Conservation (phyloP, 1,284 basidiomycete species). For the Irpex lacteus region DNA sequence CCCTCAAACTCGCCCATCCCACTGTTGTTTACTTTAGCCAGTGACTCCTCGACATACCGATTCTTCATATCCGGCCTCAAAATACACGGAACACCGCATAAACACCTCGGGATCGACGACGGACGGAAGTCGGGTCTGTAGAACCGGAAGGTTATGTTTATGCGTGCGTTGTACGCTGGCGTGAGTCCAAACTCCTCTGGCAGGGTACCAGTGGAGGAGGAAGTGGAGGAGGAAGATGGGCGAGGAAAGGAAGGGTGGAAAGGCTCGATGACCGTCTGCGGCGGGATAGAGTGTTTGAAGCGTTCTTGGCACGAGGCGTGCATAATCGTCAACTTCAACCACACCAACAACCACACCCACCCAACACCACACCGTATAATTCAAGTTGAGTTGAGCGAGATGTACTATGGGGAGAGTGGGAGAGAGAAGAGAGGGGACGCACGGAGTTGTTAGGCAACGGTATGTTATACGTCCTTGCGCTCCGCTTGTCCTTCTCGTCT, state of each 20-base stretch:
- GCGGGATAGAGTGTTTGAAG: conserved; percentile 83
- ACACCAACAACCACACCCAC: conserved; percentile 3
- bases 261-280: conserved; percentile 72
- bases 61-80: conserved; percentile 81
- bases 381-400: not conserved
- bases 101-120: conserved; percentile 65
- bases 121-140: conserved; percentile 85
- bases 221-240: conserved; percentile 7
- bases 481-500: conserved; percentile 50
- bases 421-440: conserved; percentile 17
- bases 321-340: conserved; percentile 89
- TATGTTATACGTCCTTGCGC: conserved; percentile 80
- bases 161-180: conserved; percentile 61
- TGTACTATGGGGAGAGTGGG: not conserved
- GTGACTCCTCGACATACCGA: conserved; percentile 25
- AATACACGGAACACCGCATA: conserved; percentile 77
- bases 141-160: conserved; percentile 89
- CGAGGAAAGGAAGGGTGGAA: conserved; percentile 66
- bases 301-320: conserved; percentile 87
- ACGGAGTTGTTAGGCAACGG: conserved; percentile 85
- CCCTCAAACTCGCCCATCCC: too few species aligned
- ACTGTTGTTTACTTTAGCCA: too few species aligned
- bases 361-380: not conserved
- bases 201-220: not conserved
- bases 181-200: not conserved